Percentiles rank a stretch among this genome's conserved stretches.
These are phyloP conservation scores for Fusarium poae DNA, from an alignment of 2,329 filamentous ascomycete genomes.

Conservation along the genomic window DNA sequence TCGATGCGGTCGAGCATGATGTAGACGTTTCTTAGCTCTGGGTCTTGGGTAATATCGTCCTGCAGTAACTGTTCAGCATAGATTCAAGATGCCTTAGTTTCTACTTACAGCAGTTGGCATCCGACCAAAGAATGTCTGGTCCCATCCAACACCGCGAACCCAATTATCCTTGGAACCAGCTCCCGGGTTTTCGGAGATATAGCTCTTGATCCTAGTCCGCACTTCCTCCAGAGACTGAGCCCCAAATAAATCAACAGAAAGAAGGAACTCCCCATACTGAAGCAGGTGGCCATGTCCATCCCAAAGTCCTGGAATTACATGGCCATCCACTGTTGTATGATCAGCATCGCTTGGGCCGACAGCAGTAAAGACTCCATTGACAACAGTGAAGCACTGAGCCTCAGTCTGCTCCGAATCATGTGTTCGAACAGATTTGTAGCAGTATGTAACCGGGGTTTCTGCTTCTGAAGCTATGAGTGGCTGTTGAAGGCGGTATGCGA, in stretches of 20 bases:
- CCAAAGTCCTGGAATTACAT: constrained; percentile 76
- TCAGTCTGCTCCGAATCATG: constrained; percentile 53
- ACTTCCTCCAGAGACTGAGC: constrained; percentile 68
- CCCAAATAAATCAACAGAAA: constrained; percentile 75
- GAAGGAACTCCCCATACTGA: constrained; percentile 75
- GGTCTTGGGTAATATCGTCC: constrained; percentile 68
- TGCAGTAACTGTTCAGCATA: constrained; percentile 41
- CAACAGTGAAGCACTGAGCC: constrained; percentile 69
- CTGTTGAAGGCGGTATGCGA: constrained; percentile 50
- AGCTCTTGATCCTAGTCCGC: constrained; percentile 63
- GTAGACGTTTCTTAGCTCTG: constrained; percentile 66
- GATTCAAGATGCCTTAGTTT: not conserved
- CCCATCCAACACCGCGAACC: constrained; percentile 78
- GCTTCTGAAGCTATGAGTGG: constrained; percentile 31
- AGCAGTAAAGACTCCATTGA: constrained; percentile 63
- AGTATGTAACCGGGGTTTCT: constrained; percentile 49
- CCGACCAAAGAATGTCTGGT: constrained; percentile 73
- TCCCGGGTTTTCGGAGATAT: constrained; percentile 63
- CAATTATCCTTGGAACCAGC: constrained; percentile 69
- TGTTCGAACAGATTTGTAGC: constrained; percentile 58
- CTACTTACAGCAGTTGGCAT: constrained; percentile 74
- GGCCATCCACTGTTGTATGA: constrained; percentile 55
- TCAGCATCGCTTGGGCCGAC: constrained; percentile 57
- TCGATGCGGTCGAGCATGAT: constrained; percentile 79
- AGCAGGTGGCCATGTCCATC: constrained; percentile 78